phyloP scores from a whole-genome alignment of 2,329 filamentous ascomycete species.

The Phialophora tarda region DNA sequence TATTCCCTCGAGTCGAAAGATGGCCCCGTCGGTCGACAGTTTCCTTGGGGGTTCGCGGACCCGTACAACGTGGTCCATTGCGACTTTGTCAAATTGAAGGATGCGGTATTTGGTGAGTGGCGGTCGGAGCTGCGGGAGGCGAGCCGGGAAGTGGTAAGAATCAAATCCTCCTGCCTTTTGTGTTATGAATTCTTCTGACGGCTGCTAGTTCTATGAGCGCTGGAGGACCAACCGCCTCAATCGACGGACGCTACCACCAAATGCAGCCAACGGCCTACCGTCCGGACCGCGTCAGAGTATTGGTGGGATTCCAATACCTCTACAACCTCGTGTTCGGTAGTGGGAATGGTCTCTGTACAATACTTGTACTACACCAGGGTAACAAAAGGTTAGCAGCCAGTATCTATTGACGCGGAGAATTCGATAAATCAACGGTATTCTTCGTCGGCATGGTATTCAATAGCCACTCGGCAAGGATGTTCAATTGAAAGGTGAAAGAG shows the following conservation, averaged over 20 bases:
- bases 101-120: conserved; percentile 93
- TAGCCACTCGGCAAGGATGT: not conserved
- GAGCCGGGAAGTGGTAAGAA: conserved; percentile 68
- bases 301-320: conserved; percentile 29
- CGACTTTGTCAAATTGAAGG: conserved; percentile 88
- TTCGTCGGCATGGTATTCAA: conserved; percentile 16
- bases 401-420: conserved; percentile 8
- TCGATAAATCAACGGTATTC: not conserved
- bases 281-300: conserved; percentile 30
- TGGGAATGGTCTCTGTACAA: conserved; percentile 1
- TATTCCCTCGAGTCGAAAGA: conserved; percentile 66
- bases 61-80: conserved; percentile 91
- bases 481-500: not conserved
- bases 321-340: conserved; percentile 30
- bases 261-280: conserved; percentile 29
- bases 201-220: conserved; percentile 31
- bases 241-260: conserved; percentile 23
- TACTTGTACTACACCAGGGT: conserved; percentile 56
- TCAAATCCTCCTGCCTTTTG: conserved; percentile 62
- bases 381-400: not conserved
- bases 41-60: conserved; percentile 96
- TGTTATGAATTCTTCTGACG: conserved; percentile 38
- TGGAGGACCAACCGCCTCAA: conserved; percentile 38
- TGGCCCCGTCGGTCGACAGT: conserved; percentile 74
- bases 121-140: conserved; percentile 86